Percentiles rank a stretch among this genome's conserved stretches.
phyloP scores from a whole-genome alignment of 1,139 yeast species.

The Sugiyamaella pinicola region DNA sequence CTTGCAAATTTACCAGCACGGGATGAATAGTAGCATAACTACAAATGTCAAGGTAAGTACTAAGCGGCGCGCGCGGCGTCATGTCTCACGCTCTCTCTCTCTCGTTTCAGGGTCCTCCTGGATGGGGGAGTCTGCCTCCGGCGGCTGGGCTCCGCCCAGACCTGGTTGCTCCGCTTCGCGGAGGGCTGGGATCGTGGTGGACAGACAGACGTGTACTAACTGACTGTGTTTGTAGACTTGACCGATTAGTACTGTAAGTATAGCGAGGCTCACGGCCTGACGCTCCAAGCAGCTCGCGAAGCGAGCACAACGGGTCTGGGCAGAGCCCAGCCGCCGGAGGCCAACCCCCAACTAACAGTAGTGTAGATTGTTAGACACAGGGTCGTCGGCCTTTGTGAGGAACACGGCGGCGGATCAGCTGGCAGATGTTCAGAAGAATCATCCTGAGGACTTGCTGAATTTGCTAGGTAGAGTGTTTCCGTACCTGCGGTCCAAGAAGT shows the following conservation, averaged over 20 bases:
- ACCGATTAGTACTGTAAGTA: conserved; percentile 44
- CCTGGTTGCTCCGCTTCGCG: neutral
- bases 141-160: neutral
- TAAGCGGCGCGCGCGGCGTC: neutral
- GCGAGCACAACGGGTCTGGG: conserved; percentile 5
- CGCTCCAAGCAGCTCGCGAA: neutral
- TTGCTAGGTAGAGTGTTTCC: conserved; percentile 90
- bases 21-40: conserved; percentile 12
- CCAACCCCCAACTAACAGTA: conserved; percentile 4
- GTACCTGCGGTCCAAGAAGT: conserved; percentile 73
- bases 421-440: conserved; percentile 89
- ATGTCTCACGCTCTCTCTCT: no score
- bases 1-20: neutral
- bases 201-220: neutral
- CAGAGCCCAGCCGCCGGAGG: conserved; percentile 15
- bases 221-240: conserved; percentile 36
- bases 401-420: conserved; percentile 97
- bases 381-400: conserved; percentile 90
- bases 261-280: neutral
- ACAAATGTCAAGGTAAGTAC: conserved; percentile 19
- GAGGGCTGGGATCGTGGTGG: neutral
- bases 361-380: conserved; percentile 71
- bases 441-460: conserved; percentile 88
- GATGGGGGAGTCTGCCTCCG: neutral
- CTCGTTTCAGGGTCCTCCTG: no score